Evolutionary conservation across 257 asterid species (phyloP).

Genomic region (Przewalskia tangutica): DNA sequence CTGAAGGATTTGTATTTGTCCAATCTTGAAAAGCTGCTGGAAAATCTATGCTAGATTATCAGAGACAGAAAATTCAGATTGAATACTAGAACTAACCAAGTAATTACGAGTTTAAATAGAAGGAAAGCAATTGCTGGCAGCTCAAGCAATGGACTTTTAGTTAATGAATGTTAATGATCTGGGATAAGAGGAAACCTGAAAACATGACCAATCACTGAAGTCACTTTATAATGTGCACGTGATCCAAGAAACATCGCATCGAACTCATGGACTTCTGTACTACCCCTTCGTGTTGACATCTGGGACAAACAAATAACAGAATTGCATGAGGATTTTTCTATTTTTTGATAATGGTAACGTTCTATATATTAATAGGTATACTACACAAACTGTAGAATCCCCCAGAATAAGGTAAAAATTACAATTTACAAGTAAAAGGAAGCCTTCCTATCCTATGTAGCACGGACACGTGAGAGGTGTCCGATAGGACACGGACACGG

Average conservation of each 20-base stretch:
- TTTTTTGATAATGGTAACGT: too few species aligned
- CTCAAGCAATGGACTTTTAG: neutral
- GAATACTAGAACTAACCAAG: neutral
- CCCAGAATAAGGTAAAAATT: too few species aligned
- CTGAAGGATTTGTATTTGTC: constrained; percentile 68
- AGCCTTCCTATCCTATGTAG: too few species aligned
- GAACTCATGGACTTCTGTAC: constrained; percentile 85
- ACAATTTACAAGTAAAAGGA: too few species aligned
- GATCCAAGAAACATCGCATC: constrained; percentile 69
- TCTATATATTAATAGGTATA: too few species aligned
- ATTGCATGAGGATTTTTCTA: neutral
- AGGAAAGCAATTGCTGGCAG: constrained; percentile 10
- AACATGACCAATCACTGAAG: constrained; percentile 94
- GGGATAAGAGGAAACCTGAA: constrained; percentile 52
- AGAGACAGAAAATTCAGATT: constrained; percentile 18
- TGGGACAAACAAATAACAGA: constrained; percentile 23
- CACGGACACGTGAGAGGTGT: too few species aligned
- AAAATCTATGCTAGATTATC: constrained; percentile 65
- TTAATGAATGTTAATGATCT: neutral
- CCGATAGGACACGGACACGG: too few species aligned
- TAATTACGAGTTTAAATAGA: neutral
- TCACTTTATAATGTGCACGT: constrained; percentile 59
- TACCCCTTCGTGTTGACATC: constrained; percentile 78
- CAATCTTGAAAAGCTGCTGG: constrained; percentile 82
- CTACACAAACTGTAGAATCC: too few species aligned